phyloP scores from a whole-genome alignment of 371 early-diverging fungal species.

The Dentiscutata heterogama region DNA sequence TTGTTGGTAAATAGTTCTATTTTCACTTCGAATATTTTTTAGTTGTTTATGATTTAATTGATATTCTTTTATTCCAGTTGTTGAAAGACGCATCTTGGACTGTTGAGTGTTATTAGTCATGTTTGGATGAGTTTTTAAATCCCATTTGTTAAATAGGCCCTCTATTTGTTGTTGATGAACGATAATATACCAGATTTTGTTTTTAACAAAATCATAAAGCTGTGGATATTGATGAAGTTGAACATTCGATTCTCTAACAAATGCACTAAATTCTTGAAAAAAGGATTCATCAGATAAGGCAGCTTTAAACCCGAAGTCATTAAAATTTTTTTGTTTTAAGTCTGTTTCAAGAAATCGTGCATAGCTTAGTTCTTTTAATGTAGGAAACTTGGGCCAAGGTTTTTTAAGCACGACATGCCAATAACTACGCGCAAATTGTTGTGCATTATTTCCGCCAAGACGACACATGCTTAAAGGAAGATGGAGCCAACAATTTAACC shows the following conservation, averaged over 20 bases:
- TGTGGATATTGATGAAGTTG: background rate
- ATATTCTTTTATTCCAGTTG: conserved; percentile 9
- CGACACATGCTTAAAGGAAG: conserved; percentile 7
- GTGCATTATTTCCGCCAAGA: background rate
- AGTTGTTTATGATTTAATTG: conserved; percentile 3
- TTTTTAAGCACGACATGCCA: background rate
- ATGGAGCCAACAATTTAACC: background rate
- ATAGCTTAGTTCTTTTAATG: conserved; percentile 5
- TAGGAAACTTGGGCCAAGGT: background rate
- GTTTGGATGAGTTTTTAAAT: conserved; percentile 36
- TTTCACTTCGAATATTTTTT: conserved; percentile 13
- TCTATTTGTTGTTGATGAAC: conserved; percentile 34
- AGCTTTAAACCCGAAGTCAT: conserved; percentile 9
- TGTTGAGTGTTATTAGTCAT: conserved; percentile 16
- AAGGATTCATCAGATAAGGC: background rate
- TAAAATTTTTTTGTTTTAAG: background rate
- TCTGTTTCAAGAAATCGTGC: conserved; percentile 14
- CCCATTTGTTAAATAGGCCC: conserved; percentile 35
- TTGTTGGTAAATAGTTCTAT: background rate
- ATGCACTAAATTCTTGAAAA: background rate
- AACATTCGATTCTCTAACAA: background rate
- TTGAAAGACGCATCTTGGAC: background rate
- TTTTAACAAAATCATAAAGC: conserved; percentile 32
- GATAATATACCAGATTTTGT: conserved; percentile 30
- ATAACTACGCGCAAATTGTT: conserved; percentile 22